Evolutionary conservation across 2,329 filamentous ascomycete species (phyloP).

Genomic region (Gliomastix tumulicola): DNA sequence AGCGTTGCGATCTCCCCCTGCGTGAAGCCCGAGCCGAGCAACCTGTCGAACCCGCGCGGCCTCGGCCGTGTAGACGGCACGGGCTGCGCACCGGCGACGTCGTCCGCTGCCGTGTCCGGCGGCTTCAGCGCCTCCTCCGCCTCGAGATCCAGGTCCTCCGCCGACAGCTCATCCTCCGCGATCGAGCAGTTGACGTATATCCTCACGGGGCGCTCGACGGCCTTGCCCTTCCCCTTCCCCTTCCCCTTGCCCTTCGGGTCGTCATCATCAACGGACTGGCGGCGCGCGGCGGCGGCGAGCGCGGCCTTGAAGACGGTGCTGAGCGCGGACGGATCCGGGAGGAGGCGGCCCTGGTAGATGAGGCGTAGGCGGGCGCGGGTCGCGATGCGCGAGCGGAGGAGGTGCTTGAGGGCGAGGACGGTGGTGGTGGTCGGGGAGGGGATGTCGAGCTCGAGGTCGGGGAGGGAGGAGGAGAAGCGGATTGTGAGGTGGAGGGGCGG

Average conservation of each 20-base stretch:
- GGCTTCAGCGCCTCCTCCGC: slow-evolving; percentile 34
- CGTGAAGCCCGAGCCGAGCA: slow-evolving; percentile 76
- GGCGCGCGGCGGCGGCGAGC: too few relatives aligned
- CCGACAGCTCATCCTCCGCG: slow-evolving; percentile 65
- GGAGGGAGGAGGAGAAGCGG: slow-evolving; percentile 80
- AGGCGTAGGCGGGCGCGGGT: slow-evolving; percentile 71
- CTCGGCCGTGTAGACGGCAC: slow-evolving; percentile 20
- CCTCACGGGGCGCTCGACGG: slow-evolving; percentile 44
- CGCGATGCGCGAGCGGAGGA: slow-evolving; percentile 68
- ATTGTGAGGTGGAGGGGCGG: slow-evolving; percentile 68
- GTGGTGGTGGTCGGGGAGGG: slow-evolving; percentile 61
- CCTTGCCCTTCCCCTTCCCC: slow-evolving; percentile 50
- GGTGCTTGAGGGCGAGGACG: slow-evolving; percentile 71
- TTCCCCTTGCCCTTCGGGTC: slow-evolving; percentile 48
- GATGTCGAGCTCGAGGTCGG: slow-evolving; percentile 77
- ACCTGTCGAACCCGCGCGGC: slow-evolving; percentile 75
- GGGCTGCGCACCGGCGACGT: slow-evolving; percentile 35
- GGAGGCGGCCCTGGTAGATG: slow-evolving; percentile 82
- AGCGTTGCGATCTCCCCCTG: slow-evolving; percentile 76
- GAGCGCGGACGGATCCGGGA: slow-evolving; percentile 67
- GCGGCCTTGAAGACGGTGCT: slow-evolving; percentile 60
- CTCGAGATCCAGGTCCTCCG: slow-evolving; percentile 64
- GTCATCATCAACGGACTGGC: slow-evolving; percentile 24
- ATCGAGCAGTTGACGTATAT: slow-evolving; percentile 94
- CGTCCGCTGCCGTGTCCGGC: slow-evolving; percentile 19